Evolutionary conservation across 2,329 filamentous ascomycete species (phyloP).

Genomic region (Exophiala sp.): DNA sequence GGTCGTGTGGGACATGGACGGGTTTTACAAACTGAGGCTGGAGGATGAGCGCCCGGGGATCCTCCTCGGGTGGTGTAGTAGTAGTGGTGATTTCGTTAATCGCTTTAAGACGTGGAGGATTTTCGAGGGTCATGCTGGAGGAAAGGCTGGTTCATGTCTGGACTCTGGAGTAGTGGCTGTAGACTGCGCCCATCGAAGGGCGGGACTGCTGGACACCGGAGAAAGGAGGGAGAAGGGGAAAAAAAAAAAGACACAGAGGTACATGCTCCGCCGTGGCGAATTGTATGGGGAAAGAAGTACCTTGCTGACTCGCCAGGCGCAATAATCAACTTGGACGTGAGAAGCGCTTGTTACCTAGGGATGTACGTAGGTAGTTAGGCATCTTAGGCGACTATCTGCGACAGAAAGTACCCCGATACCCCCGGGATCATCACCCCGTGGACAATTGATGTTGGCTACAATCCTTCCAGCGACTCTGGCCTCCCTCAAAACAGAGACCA

Average conservation of each 20-base stretch:
- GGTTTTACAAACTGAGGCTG: background rate
- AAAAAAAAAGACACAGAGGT: background rate
- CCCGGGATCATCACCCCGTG: too few relatives aligned
- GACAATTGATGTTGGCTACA: too few relatives aligned
- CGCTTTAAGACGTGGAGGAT: background rate
- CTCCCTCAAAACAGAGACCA: too few relatives aligned
- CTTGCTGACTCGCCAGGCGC: too few relatives aligned
- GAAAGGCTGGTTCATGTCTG: background rate
- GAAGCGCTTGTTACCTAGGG: too few relatives aligned
- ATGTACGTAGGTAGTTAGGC: background rate
- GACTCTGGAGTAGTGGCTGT: background rate
- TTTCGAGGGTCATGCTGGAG: background rate
- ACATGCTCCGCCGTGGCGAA: constrained; percentile 7
- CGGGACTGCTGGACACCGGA: background rate
- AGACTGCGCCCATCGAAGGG: too few relatives aligned
- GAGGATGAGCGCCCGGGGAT: background rate
- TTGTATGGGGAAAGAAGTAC: constrained; percentile 12
- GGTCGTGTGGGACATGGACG: background rate
- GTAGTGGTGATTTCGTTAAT: background rate
- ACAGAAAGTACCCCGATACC: too few relatives aligned
- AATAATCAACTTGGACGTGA: too few relatives aligned
- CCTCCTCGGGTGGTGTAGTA: background rate
- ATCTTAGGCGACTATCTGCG: too few relatives aligned
- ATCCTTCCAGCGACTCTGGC: too few relatives aligned
- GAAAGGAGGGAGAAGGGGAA: background rate